phyloP scores from a whole-genome alignment of 1,284 basidiomycete species.

The Microbotryum intermedium region DNA sequence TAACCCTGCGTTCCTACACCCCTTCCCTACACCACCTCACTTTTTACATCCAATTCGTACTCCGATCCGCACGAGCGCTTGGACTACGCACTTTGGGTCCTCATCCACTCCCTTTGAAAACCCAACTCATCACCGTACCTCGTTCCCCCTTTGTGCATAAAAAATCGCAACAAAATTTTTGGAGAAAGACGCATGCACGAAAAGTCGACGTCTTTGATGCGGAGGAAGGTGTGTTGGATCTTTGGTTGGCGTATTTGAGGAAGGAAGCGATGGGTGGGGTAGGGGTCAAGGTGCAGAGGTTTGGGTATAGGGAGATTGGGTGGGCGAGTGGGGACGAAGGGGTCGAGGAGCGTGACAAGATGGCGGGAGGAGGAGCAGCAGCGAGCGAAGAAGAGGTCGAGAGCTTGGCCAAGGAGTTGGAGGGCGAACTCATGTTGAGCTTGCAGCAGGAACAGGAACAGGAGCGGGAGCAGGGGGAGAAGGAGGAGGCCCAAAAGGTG shows the following conservation, averaged over 20 bases:
- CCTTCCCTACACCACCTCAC: slow-evolving; percentile 52
- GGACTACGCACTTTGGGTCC: slow-evolving; percentile 70
- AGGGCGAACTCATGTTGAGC: neutral
- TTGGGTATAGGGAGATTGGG: slow-evolving; percentile 62
- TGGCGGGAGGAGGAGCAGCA: neutral
- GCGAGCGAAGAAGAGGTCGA: neutral
- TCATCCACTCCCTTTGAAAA: slow-evolving; percentile 63
- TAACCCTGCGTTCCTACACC: slow-evolving; percentile 75
- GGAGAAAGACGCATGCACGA: slow-evolving; percentile 71
- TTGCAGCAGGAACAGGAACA: neutral
- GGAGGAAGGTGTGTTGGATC: slow-evolving; percentile 64
- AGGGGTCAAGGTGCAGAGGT: slow-evolving; percentile 70
- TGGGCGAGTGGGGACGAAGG: slow-evolving; percentile 25
- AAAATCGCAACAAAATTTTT: slow-evolving; percentile 93
- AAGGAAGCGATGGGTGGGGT: slow-evolving; percentile 74
- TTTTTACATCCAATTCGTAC: slow-evolving; percentile 74
- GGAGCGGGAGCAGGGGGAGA: neutral
- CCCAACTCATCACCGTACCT: slow-evolving; percentile 76
- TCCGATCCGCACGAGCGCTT: slow-evolving; percentile 72
- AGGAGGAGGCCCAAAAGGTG: slow-evolving; percentile 2
- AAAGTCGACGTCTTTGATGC: slow-evolving; percentile 87
- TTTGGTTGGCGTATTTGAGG: slow-evolving; percentile 73
- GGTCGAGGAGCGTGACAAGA: neutral
- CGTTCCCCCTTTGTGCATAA: slow-evolving; percentile 86
- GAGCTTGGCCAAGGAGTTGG: neutral